Base-by-base conservation (phyloP, 1,139 yeast species). In the Yamadazyma membranifaciens region DNA sequence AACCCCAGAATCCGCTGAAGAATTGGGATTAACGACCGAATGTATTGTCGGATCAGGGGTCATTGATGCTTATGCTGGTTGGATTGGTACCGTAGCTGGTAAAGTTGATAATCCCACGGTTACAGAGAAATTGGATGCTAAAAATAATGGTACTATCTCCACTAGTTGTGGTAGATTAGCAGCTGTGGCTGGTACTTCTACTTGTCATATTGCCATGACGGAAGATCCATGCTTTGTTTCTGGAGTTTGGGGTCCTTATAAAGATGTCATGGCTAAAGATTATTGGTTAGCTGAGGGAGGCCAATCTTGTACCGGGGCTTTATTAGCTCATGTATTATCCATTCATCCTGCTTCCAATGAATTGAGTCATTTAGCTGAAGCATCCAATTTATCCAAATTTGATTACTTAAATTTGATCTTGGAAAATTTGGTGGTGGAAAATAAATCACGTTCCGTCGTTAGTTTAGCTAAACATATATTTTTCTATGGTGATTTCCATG, bases 271-370 rank as follows among this genome's bases (percentile, higher is more conserved):
- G 71, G 87, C 94, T 14, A 86, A 87, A 29, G 89, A 83, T 10
- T 83, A 75, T 56, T 92, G 98, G 98, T 75, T 89, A 53, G 96
- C 98, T n/a, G 98, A 92, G 67, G 98, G 98, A 56, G 98, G 98
- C 14, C 98, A 92, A 64, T 85, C 95, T 15, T 86, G 96, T 58
- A 92, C 98, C 2, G 98, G 98, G 50, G 96, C 95, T 29, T 74
- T 92, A 38, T 74, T 92, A 52, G 94, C 92, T 3, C 96, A 88
- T 62, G 94, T 91, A n/a, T 66, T 92, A 47, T 74, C 88, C 5
- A 83, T 86, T 13, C 98, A 92, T 57, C 97, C 97, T 0, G 95
- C 98, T 0, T 81, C 81, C 51, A 69, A 78, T 9, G 87, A 86
- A 55, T 73, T 91, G 41, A 73, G 80, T 9, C 79, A 76, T 47